Evolutionary conservation across 2,329 filamentous ascomycete genomes (phyloP).

Genomic region (Rhinocladiella similis): DNA sequence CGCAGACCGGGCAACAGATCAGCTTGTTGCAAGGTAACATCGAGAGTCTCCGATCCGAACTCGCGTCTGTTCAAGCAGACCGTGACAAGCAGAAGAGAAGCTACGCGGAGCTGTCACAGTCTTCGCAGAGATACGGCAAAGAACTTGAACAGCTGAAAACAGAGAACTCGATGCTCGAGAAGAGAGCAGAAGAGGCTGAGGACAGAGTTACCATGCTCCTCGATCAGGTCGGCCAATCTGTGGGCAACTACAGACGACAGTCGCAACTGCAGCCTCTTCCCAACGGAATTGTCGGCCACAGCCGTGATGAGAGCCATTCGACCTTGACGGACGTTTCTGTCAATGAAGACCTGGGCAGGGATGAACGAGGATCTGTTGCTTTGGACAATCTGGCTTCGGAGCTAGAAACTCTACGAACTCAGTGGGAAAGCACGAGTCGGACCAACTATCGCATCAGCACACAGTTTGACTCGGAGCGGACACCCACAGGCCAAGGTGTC

Average conservation of each 20-base stretch:
- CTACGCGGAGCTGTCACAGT: slow-evolving; percentile 60
- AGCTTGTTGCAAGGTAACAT: slow-evolving; percentile 72
- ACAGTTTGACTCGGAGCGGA: slow-evolving; percentile 79
- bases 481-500: slow-evolving; percentile 46
- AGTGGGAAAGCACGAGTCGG: slow-evolving; percentile 96
- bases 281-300: slow-evolving; percentile 21
- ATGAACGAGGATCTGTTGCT: slow-evolving; percentile 66
- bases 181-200: slow-evolving; percentile 84
- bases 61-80: slow-evolving; percentile 65
- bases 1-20: slow-evolving; percentile 66
- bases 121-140: slow-evolving; percentile 56
- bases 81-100: slow-evolving; percentile 65
- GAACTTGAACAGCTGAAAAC: slow-evolving; percentile 80
- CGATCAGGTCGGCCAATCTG: slow-evolving; percentile 89
- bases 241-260: slow-evolving; percentile 89
- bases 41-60: slow-evolving; percentile 65
- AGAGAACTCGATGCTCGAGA: slow-evolving; percentile 79
- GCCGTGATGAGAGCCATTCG: slow-evolving; percentile 33
- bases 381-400: slow-evolving; percentile 90
- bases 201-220: slow-evolving; percentile 89
- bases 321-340: slow-evolving; percentile 39
- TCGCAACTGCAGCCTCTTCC: slow-evolving; percentile 47
- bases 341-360: slow-evolving; percentile 45
- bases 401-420: slow-evolving; percentile 81
- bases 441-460: slow-evolving; percentile 90